A percentile compares a stretch with the other conserved stretches of the same genome.
Evolutionary conservation across 2,329 filamentous ascomycete species (phyloP).

Genomic region (Sordariomycetes sp.): DNA sequence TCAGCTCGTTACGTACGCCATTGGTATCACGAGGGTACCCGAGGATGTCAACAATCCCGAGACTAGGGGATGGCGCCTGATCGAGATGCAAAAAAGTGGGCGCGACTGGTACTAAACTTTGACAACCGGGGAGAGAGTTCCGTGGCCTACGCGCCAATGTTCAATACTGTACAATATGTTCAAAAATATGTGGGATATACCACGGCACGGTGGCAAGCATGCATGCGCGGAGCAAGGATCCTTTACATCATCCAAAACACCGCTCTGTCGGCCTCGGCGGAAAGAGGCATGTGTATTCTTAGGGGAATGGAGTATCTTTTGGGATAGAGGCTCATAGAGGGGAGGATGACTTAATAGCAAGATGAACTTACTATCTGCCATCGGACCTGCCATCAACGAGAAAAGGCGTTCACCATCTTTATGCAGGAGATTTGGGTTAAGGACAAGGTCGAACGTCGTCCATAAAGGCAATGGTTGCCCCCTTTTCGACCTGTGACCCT

Average conservation of each 20-base stretch:
- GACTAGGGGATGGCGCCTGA: constrained; percentile 92
- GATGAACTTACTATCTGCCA: background rate
- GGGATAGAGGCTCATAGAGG: background rate
- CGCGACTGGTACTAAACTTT: constrained; percentile 64
- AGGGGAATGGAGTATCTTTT: background rate
- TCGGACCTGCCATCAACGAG: too few species aligned
- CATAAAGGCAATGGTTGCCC: too few species aligned
- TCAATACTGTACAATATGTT: constrained; percentile 4
- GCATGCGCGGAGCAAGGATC: constrained; percentile 1
- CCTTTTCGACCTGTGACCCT: too few species aligned
- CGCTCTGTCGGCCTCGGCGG: constrained; percentile 4
- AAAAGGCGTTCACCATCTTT: too few species aligned
- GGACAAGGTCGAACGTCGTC: too few species aligned
- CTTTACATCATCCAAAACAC: constrained; percentile 2
- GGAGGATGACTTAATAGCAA: background rate
- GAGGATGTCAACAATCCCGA: constrained; percentile 97
- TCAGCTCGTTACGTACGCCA: constrained; percentile 95
- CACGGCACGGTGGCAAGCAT: background rate
- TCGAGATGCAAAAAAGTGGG: constrained; percentile 97
- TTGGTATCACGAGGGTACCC: constrained; percentile 85
- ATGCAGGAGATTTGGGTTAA: too few species aligned
- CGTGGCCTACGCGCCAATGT: background rate
- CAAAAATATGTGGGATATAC: constrained; percentile 1
- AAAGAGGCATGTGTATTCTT: constrained; percentile 2
- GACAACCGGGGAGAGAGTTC: background rate